Evolutionary conservation across 139 green algal genomes (phyloP).

Genomic region (Chlamydomonas asymmetrica): DNA sequence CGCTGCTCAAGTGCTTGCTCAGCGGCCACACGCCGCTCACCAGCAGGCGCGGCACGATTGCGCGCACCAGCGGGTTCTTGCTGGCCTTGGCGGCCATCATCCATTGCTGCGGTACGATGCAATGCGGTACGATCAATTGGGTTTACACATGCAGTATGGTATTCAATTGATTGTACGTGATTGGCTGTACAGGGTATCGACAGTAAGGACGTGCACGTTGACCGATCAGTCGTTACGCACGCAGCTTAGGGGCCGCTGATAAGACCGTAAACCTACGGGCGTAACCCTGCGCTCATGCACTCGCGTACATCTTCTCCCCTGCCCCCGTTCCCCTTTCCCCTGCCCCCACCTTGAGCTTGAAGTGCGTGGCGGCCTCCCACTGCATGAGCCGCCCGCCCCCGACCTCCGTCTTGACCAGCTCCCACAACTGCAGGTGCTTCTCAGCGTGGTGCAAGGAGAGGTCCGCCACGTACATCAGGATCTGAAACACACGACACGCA

Average conservation of each 20-base stretch:
- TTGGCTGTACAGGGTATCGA: not conserved
- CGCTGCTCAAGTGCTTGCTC: conserved; percentile 6
- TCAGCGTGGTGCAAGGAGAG: conserved; percentile 29
- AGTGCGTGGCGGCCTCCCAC: conserved; percentile 24
- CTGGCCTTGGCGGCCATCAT: not conserved
- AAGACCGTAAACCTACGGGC: not conserved
- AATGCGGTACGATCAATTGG: no score
- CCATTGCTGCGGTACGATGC: no score
- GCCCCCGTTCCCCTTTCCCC: not conserved
- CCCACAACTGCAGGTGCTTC: conserved; percentile 32
- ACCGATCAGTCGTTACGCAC: no score
- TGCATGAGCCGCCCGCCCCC: conserved; percentile 10
- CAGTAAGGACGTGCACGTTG: not conserved
- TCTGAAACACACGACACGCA: no score
- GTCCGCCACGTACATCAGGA: conserved; percentile 30
- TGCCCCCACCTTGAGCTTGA: conserved; percentile 27
- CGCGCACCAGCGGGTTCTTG: not conserved
- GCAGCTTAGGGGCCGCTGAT: no score
- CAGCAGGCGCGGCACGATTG: conserved; percentile 15
- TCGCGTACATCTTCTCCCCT: not conserved
- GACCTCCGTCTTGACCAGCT: conserved; percentile 30
- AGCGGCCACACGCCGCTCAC: conserved; percentile 9
- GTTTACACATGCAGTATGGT: no score
- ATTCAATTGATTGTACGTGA: not conserved
- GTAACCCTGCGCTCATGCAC: not conserved